Evolutionary conservation across 2,329 filamentous ascomycete genomes (phyloP), one percentile per base, ranked within the genome.

Genomic region (Penicillium sp.): DNA sequence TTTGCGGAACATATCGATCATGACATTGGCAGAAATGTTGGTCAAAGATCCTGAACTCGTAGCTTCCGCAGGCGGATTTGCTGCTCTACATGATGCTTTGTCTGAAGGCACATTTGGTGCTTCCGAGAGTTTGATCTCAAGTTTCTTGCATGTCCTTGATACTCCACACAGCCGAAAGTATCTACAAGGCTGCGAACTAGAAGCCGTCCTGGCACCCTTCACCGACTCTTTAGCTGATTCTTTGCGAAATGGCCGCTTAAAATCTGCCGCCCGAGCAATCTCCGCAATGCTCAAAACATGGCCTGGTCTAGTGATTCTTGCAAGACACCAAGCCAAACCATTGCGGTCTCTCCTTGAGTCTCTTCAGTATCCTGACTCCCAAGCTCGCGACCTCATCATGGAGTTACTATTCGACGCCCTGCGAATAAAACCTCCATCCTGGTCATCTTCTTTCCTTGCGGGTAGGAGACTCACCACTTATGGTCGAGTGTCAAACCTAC

Each of bases 381-480:
- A 81, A 57, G 81, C 85, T 9, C 78, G 86, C 49, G 92, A 96
- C 69, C 88, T 93, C 1, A 87, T 97, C 19, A 82, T 99, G 59
- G 95, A 99, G 72, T 80, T 99, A 13, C 77, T 99, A 19, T 97
- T 96, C 66, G 86, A 88, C 66, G 83, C 88, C 21, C 77, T 99
- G 51, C 87, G 93, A 35, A 97, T 99, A 70, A 98, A 98, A 66
- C 89, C 93, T 57, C 87, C 95, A 44, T 88, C 92, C 9, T 99
- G 95, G 95, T 96, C 95, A 8, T 93, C 92, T 0, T 96, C 93
- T 0, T 99, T 96, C 72, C 83, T 99, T 47, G 95, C 96, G 35
- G 96, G 95, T 8, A 86, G 95, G 63, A 84, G 96, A 58, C 80
- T 99, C 47, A 99, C 96, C 0, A 99, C 95, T 0, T 99, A 99